Percentiles rank a stretch among this genome's conserved stretches.
Evolutionary conservation across 805 yeast species (phyloP).

Genomic region (Brettanomyces nanus): DNA sequence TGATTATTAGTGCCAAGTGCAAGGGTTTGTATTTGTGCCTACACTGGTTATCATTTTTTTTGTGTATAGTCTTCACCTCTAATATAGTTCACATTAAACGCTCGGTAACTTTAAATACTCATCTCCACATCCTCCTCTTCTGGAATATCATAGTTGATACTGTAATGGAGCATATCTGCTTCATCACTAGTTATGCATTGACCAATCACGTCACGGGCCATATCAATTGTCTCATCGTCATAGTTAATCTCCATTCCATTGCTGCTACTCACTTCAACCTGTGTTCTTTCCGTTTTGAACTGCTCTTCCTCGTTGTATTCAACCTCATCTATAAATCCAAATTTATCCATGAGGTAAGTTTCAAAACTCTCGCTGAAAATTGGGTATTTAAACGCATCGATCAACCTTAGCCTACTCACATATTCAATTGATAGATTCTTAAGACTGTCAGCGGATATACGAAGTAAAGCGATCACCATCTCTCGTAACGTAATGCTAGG

Average conservation of each 20-base stretch:
- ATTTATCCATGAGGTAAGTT: conserved; percentile 28
- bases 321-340: conserved; percentile 15
- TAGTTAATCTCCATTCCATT: conserved; percentile 59
- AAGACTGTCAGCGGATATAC: conserved; percentile 26
- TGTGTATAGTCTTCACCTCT: no score
- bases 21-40: no score
- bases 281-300: conserved; percentile 22
- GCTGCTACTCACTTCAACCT: conserved; percentile 26
- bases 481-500: conserved; percentile 22
- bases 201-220: conserved; percentile 65
- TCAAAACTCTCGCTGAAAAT: conserved; percentile 20
- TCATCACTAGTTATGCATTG: conserved; percentile 66
- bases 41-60: no score
- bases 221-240: conserved; percentile 53
- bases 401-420: conserved; percentile 15
- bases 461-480: conserved; percentile 22
- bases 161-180: conserved; percentile 63
- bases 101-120: no score
- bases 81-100: no score
- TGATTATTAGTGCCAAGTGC: no score
- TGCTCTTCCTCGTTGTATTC: conserved; percentile 14
- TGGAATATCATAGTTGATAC: conserved; percentile 50
- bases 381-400: conserved; percentile 11
- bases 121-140: no score
- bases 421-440: conserved; percentile 19